A percentile compares a stretch with the other conserved stretches of the same genome.
Conservation (phyloP, 192 early-diverging fungal species). For the Backusella tarrabulga region DNA sequence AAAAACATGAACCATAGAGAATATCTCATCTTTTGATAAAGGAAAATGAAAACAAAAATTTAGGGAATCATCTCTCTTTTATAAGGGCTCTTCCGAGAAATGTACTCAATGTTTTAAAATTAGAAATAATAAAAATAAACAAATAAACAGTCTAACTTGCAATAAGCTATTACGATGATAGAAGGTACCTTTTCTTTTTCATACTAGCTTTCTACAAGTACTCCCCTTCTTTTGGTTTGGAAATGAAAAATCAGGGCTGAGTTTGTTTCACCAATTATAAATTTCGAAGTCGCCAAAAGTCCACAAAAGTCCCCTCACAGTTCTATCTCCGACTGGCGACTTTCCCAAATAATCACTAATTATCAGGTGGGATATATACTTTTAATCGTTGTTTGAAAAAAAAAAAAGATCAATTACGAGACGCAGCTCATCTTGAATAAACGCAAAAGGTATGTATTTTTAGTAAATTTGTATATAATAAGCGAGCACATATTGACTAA, state of each 20-base stretch:
- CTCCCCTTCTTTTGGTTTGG: background rate
- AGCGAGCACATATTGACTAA: too few relatives aligned
- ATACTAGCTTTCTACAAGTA: background rate
- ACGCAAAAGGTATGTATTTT: background rate
- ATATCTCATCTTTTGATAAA: background rate
- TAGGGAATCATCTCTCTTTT: background rate
- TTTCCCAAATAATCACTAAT: too few relatives aligned
- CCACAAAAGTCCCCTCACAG: too few relatives aligned
- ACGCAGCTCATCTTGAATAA: background rate
- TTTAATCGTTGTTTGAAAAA: background rate
- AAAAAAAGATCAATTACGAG: background rate
- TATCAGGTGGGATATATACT: background rate
- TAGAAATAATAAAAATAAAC: background rate
- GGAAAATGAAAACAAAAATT: background rate
- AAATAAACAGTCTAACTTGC: background rate
- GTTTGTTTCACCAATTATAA: background rate
- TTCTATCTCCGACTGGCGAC: too few relatives aligned
- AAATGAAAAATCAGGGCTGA: background rate
- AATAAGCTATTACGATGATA: background rate
- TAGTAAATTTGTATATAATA: too few relatives aligned
- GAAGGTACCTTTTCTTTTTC: background rate
- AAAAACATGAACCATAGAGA: background rate
- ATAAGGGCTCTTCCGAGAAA: background rate
- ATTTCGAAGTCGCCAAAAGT: too few relatives aligned
- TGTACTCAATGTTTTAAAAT: background rate